These are phyloP conservation scores for Karstenula rhodostoma DNA, from an alignment of 2,329 filamentous ascomycete genomes.

Conservation along the genomic window DNA sequence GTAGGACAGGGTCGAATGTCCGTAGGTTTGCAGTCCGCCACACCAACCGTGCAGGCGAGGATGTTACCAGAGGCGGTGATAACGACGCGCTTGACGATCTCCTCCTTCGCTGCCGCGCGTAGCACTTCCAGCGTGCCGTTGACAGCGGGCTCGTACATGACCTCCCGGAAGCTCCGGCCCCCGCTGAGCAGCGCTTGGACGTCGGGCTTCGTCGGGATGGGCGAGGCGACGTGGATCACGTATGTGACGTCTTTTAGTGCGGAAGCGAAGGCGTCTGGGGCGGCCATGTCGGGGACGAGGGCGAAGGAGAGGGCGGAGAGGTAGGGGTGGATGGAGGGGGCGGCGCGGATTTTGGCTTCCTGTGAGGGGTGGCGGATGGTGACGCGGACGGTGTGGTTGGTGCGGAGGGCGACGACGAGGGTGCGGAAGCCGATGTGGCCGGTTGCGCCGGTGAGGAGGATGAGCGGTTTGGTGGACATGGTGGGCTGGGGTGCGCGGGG, in stretches of 20 bases:
- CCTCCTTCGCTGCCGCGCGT: background rate
- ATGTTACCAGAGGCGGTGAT: slow-evolving; percentile 5
- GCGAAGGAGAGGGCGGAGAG: background rate
- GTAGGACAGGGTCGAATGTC: slow-evolving; percentile 1
- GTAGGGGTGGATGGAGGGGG: background rate
- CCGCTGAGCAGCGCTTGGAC: background rate
- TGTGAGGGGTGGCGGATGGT: background rate
- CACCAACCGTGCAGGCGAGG: background rate
- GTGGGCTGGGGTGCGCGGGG: background rate
- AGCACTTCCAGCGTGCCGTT: slow-evolving; percentile 2
- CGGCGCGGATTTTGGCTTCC: background rate
- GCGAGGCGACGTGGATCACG: slow-evolving; percentile 4
- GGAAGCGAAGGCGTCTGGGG: slow-evolving; percentile 1
- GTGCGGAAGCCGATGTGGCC: slow-evolving; percentile 10
- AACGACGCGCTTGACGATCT: background rate
- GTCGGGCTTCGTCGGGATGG: background rate
- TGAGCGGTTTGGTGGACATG: slow-evolving; percentile 1
- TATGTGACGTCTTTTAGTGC: background rate
- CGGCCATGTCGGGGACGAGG: slow-evolving; percentile 6
- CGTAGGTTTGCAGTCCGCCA: background rate
- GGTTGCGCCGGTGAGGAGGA: slow-evolving; percentile 1
- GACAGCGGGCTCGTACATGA: slow-evolving; percentile 6
- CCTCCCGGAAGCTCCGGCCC: slow-evolving; percentile 1
- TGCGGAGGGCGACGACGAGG: background rate
- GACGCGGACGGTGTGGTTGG: slow-evolving; percentile 6